Evolutionary conservation across 257 asterid species (phyloP), one percentile per base, ranked within the genome.

Genomic region (Haberlea rhodopensis): DNA sequence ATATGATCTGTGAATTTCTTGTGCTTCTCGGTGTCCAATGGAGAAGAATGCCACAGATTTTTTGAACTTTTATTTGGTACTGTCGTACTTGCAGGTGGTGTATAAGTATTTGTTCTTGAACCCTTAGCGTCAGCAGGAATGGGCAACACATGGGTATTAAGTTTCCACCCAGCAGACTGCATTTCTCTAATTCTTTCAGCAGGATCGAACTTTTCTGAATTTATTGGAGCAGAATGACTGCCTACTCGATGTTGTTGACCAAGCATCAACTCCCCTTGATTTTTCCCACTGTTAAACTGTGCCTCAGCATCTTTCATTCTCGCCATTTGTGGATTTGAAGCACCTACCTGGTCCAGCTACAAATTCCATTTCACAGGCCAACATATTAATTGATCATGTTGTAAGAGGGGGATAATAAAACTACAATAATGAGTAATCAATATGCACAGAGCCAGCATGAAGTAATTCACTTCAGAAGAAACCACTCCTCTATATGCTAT

Each of bases 171-270:
- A 49, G 87, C 37, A 8, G 76, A 55, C 69, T 72, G 90, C 73
- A 76, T 69, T 71, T 87, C 95, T 73, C 76, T 77, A 43, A 65
- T 77, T 76, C 82, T 84, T 60, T 86, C 95, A 70, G 85, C 71
- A 11, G 78, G 74, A 55, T 87, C 97, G 45, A 80, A 78, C 80
- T 94, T 94, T 72, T 90, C 90, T n/a, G 90, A 81, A 66, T 67
- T 81, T 76, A 94, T 80, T 63, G 97, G 97, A 74, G 99, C 96
- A 71, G 99, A 94, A 78, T 86, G 82, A 76, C 95, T 87, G 66
- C 77, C 71, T 53, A 68, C 75, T 68, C 72, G 79, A 66, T 79
- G 71, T 37, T 62, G 90, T 72, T 80, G 89, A 76, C 70, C 60
- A 15, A 59, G 62, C 32, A 60, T 66, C 69, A 76, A 89, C 53